phyloP scores from a whole-genome alignment of 495 filamentous ascomycete species.

The Friedmanniomyces endolithicus region DNA sequence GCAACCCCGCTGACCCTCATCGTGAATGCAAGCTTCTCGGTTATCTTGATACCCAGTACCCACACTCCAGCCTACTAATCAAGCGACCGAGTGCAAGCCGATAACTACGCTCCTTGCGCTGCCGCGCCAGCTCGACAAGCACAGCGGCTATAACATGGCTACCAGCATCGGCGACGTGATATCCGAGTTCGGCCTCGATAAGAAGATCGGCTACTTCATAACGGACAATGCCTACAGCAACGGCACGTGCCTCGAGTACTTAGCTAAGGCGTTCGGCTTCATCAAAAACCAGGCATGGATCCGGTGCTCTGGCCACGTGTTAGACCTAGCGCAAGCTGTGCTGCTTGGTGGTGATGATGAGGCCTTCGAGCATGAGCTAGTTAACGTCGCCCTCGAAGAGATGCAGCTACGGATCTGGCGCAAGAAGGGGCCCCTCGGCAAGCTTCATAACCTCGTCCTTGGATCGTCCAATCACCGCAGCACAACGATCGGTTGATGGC shows the following conservation, averaged over 20 bases:
- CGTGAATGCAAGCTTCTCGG: too few relatives aligned
- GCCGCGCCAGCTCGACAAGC: conserved; percentile 4
- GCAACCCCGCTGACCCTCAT: too few relatives aligned
- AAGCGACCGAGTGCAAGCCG: too few relatives aligned
- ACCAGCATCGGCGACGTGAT: conserved; percentile 4
- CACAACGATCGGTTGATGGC: neutral
- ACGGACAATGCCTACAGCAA: conserved; percentile 16
- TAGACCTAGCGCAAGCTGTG: conserved; percentile 12
- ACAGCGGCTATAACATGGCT: conserved; percentile 11
- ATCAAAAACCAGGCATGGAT: conserved; percentile 3
- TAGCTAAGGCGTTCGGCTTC: conserved; percentile 9
- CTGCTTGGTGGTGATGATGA: conserved; percentile 4
- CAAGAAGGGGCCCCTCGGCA: conserved; percentile 10
- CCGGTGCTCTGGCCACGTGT: conserved; percentile 10
- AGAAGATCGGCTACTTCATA: conserved; percentile 13
- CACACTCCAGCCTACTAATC: too few relatives aligned
- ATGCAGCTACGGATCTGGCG: conserved; percentile 6
- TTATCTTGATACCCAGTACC: too few relatives aligned
- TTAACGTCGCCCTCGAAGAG: neutral
- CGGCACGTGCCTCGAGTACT: neutral
- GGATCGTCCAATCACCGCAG: conserved; percentile 10
- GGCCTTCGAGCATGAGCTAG: conserved; percentile 1
- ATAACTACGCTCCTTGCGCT: neutral
- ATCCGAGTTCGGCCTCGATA: neutral
- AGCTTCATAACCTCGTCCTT: conserved; percentile 17